Conservation (phyloP, 108 stramenopile genomes). For the Discostella pseudostelligera region DNA sequence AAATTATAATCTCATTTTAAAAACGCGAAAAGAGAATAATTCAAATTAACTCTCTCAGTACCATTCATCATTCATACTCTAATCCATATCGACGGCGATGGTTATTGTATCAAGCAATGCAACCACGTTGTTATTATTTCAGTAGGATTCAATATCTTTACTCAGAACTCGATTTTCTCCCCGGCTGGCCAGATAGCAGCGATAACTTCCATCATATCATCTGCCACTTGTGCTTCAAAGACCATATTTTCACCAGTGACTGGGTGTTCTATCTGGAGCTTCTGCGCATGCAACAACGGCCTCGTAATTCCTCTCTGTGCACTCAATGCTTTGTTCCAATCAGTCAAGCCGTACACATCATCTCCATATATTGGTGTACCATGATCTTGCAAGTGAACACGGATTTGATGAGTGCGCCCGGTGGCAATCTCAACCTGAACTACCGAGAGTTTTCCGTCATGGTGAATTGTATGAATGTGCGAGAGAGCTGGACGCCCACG, state of each 20-base stretch:
- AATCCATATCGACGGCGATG: too few species aligned
- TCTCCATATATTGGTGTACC: conserved; percentile 95
- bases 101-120: too few species aligned
- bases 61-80: too few species aligned
- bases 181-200: conserved; percentile 64
- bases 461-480: conserved; percentile 71
- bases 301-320: conserved; percentile 75
- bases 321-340: conserved; percentile 83
- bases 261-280: conserved; percentile 86
- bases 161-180: conserved; percentile 3
- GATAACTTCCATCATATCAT: conserved; percentile 78
- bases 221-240: conserved; percentile 82
- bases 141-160: not conserved
- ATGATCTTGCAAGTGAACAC: conserved; percentile 91
- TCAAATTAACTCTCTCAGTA: too few species aligned
- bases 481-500: conserved; percentile 81
- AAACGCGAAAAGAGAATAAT: too few species aligned
- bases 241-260: conserved; percentile 77
- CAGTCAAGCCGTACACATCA: conserved; percentile 89
- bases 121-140: not conserved
- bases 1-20: too few species aligned
- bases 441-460: conserved; percentile 89
- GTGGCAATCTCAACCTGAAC: conserved; percentile 91
- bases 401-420: conserved; percentile 94
- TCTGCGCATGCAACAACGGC: conserved; percentile 89